These are phyloP conservation scores for Gynochthodes officinalis DNA, from an alignment of 257 asterid genomes.

Conservation along the genomic window DNA sequence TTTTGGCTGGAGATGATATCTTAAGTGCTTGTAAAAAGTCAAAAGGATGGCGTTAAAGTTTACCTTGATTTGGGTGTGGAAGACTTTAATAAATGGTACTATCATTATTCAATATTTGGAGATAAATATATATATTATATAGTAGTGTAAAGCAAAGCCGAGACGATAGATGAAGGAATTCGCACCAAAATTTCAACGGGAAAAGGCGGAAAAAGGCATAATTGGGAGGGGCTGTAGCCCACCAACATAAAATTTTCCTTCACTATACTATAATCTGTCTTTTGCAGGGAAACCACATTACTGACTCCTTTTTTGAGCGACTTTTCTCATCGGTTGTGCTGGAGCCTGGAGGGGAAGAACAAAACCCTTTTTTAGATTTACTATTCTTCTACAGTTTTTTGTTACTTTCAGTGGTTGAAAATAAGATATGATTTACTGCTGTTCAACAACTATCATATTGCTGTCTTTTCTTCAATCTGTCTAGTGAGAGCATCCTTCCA, in stretches of 20 bases:
- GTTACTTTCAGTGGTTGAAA: neutral
- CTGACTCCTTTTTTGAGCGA: slow-evolving; percentile 17
- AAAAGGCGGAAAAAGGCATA: slow-evolving; percentile 14
- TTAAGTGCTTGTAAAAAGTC: slow-evolving; percentile 3
- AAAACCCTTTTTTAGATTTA: neutral
- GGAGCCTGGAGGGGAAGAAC: too few species aligned
- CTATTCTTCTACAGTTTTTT: neutral
- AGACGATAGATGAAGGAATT: slow-evolving; percentile 12
- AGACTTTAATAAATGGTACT: slow-evolving; percentile 21
- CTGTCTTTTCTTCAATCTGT: slow-evolving; percentile 5
- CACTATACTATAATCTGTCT: too few species aligned
- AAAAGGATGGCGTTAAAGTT: slow-evolving; percentile 26
- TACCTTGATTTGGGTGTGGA: slow-evolving; percentile 22
- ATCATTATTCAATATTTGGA: too few species aligned
- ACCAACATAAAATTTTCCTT: slow-evolving; percentile 23
- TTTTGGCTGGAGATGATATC: slow-evolving; percentile 19
- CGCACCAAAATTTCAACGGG: slow-evolving; percentile 23
- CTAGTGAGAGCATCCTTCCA: too few species aligned
- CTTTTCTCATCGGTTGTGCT: slow-evolving; percentile 23
- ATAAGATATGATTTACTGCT: neutral
- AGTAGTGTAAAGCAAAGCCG: slow-evolving; percentile 13
- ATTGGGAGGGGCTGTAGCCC: slow-evolving; percentile 21
- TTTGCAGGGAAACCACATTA: slow-evolving; percentile 29
- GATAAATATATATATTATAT: too few species aligned
- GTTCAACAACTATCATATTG: neutral